phyloP scores from a whole-genome alignment of 2,329 filamentous ascomycete species.

The Aspergillus sp. region DNA sequence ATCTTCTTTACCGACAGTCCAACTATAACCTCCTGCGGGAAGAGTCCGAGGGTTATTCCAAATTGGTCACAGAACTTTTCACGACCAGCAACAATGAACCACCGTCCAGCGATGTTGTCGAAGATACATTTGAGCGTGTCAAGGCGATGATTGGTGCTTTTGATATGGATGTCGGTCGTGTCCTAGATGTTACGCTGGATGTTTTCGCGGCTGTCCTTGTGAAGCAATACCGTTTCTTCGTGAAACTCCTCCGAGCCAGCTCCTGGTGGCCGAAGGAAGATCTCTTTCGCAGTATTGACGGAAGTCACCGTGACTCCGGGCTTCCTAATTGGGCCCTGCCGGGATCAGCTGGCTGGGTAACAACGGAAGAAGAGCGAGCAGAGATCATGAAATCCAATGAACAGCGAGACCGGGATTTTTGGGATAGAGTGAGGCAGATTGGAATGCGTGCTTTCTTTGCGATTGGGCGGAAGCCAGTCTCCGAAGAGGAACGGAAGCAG shows the following conservation, averaged over 20 bases:
- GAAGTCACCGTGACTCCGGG: constrained; percentile 41
- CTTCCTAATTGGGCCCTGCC: constrained; percentile 83
- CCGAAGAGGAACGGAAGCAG: constrained; percentile 47
- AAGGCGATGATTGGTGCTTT: constrained; percentile 95
- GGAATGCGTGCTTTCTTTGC: constrained; percentile 85
- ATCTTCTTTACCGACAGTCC: constrained; percentile 85
- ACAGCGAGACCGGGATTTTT: constrained; percentile 66
- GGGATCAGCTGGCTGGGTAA: constrained; percentile 52
- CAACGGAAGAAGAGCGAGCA: constrained; percentile 60
- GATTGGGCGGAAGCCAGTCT: constrained; percentile 62
- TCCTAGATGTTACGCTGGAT: constrained; percentile 87
- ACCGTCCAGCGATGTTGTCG: constrained; percentile 65
- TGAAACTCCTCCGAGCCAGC: constrained; percentile 81
- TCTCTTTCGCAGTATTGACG: constrained; percentile 32
- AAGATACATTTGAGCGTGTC: constrained; percentile 80
- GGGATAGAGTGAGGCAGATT: constrained; percentile 64
- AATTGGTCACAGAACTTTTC: constrained; percentile 91
- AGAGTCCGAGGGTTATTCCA: constrained; percentile 93
- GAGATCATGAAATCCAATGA: constrained; percentile 48
- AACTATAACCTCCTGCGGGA: constrained; percentile 95
- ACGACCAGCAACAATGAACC: constrained; percentile 69
- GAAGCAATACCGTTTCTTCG: constrained; percentile 86
- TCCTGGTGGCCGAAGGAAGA: constrained; percentile 88
- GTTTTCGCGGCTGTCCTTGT: constrained; percentile 90
- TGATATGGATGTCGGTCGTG: constrained; percentile 88